Conservation (phyloP, 2,329 filamentous ascomycete genomes). For the Beauveria sp. region DNA sequence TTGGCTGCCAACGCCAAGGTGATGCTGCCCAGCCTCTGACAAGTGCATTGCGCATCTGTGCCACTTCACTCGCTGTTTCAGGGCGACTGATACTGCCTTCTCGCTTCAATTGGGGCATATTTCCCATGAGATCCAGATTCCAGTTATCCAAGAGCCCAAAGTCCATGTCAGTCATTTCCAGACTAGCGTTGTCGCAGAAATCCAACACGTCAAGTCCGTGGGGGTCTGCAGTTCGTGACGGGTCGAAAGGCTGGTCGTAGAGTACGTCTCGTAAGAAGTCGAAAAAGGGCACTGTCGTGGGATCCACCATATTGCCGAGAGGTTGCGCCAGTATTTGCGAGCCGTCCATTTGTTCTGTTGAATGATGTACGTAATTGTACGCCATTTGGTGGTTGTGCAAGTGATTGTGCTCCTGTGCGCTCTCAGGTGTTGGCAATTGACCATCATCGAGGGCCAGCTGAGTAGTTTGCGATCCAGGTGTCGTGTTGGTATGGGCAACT, state of each 20-base stretch:
- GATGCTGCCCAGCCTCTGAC: constrained; percentile 43
- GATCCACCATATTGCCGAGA: constrained; percentile 18
- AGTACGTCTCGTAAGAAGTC: constrained; percentile 45
- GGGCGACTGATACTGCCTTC: constrained; percentile 17
- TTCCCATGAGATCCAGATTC: constrained; percentile 32
- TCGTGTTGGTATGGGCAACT: constrained; percentile 18
- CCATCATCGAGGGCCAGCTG: constrained; percentile 24
- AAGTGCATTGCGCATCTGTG: constrained; percentile 38
- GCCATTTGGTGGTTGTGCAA: constrained; percentile 11
- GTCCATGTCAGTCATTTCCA: constrained; percentile 45
- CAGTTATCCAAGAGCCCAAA: constrained; percentile 44
- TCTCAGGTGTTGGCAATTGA: constrained; percentile 29
- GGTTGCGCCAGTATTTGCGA: constrained; percentile 14
- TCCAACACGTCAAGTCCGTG: constrained; percentile 39
- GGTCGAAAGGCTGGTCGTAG: constrained; percentile 36
- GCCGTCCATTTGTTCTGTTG: not conserved
- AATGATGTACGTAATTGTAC: not conserved
- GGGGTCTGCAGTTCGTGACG: constrained; percentile 28
- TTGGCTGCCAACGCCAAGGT: constrained; percentile 43
- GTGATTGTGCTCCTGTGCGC: constrained; percentile 13
- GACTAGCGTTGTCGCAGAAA: constrained; percentile 41
- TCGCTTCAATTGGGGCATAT: constrained; percentile 12
- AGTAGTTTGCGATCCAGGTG: constrained; percentile 19
- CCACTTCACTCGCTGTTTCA: constrained; percentile 35
- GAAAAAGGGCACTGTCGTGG: constrained; percentile 35